These are phyloP conservation scores for Aspergillus nomiae DNA, from an alignment of 2,329 filamentous ascomycete genomes.

Conservation along the genomic window DNA sequence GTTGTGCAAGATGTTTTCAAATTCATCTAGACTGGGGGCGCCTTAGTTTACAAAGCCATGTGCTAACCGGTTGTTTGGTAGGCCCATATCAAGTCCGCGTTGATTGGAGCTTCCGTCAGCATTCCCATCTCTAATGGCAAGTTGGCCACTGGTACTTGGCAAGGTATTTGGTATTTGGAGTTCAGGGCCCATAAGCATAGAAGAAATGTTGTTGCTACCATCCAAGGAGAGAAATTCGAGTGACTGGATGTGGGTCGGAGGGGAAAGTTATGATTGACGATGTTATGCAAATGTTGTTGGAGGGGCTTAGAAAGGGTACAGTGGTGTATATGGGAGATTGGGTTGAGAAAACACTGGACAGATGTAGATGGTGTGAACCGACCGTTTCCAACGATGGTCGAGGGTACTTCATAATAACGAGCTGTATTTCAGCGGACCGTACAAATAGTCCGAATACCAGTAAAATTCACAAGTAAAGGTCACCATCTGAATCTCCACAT, in stretches of 20 bases:
- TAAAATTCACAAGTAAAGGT: neutral
- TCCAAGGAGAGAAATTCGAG: constrained; percentile 88
- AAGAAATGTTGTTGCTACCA: constrained; percentile 85
- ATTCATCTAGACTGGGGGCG: no score
- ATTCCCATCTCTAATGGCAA: constrained; percentile 88
- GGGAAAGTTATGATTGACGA: constrained; percentile 8
- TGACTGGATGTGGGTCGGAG: no score
- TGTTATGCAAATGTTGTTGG: neutral
- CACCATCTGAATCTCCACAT: neutral
- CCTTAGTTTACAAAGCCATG: no score
- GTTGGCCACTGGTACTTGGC: constrained; percentile 65
- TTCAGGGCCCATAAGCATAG: constrained; percentile 77
- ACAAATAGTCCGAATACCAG: no score
- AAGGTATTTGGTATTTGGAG: constrained; percentile 90
- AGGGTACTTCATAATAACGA: no score
- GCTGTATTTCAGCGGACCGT: no score
- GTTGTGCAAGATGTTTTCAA: no score
- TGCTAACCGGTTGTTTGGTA: no score
- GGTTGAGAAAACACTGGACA: no score
- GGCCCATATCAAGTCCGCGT: constrained; percentile 89
- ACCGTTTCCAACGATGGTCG: no score
- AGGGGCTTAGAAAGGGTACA: no score
- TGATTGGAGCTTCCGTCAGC: constrained; percentile 85
- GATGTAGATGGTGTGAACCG: neutral
- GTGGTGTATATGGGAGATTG: neutral